Evolutionary conservation across 192 early-diverging fungal genomes (phyloP).

Genomic region (Backusella morwellensis): DNA sequence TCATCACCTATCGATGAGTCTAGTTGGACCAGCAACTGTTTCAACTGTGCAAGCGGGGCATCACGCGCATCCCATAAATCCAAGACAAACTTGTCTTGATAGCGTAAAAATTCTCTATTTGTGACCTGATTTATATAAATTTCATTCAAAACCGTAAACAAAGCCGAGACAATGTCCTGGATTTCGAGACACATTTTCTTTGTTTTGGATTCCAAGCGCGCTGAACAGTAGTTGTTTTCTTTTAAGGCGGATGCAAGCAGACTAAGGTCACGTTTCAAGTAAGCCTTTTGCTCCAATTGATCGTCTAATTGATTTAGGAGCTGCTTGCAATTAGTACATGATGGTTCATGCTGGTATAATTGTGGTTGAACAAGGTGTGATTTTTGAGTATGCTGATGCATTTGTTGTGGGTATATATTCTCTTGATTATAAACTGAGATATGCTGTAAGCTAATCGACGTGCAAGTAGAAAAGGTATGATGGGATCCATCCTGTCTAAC

Average conservation of each 20-base stretch:
- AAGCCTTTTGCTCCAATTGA: neutral
- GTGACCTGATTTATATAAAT: neutral
- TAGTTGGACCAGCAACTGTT: neutral
- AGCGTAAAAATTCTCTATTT: neutral
- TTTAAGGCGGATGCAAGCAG: neutral
- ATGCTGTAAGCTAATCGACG: neutral
- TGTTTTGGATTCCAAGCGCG: neutral
- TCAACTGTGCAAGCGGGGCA: neutral
- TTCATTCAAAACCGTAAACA: conserved; percentile 8
- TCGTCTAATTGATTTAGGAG: conserved; percentile 2
- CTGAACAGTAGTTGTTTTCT: neutral
- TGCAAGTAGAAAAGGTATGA: neutral
- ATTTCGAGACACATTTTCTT: neutral
- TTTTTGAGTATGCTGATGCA: neutral
- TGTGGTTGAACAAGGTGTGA: neutral
- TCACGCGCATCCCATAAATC: neutral
- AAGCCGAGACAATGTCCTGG: neutral
- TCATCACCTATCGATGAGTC: neutral
- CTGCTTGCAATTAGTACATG: neutral
- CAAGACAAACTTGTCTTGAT: neutral
- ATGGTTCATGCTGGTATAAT: neutral
- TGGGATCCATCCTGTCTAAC: neutral
- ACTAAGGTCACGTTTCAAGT: conserved; percentile 2
- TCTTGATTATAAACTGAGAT: neutral
- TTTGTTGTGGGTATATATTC: neutral